Base-by-base conservation (phyloP, 441 rosid species). In the Daphne laureola region DNA sequence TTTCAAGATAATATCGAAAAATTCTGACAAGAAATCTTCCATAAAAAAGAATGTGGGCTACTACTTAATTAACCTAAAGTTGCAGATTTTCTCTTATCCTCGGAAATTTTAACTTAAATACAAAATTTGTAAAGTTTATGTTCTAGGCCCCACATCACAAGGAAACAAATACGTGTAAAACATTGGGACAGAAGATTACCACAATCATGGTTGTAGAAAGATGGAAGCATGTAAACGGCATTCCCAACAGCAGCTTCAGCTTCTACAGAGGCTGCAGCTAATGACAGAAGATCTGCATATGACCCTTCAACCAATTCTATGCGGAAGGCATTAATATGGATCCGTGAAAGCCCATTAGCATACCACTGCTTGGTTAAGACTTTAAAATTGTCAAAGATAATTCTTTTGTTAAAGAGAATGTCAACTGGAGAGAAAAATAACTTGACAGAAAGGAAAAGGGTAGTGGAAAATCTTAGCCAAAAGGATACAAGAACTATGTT, bases 311-410 rank as follows among this genome's bases (percentile, higher is more conserved):
- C 80, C 71, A 82, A 66, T 38, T 90, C 96, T 65, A 87, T 65
- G 40, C 89, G 86, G 55, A 84, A 87, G 31, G 90, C 94, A 77
- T 87, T 87, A 72, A 82, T 84, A 68, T 78, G 87, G 62, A 84
- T 83, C 68, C 84, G 82, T 46, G 96, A 81, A 57, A 87, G 73
- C 35, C 82, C 66, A 23, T 51, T 69, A 18, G 62, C 64, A 64
- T 87, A 87, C 97, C 97, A 90, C 43, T 81, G 72, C 70, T 71
- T 84, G 48, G 82, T 78, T 61, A 90, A 72, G 65, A 87, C 96
- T 84, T 58, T 42, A 12, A 21, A 52, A 58, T 21, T 64, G 81
- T 87, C 74, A 87, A 81, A 73, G 83, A 67, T 4, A 50, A 55
- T 55, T 49, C 14, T 58, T 68, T 48, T 42, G 36, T 45, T 17